Conservation (phyloP, 1,139 yeast genomes). For the Scheffersomyces parashehatae region DNA sequence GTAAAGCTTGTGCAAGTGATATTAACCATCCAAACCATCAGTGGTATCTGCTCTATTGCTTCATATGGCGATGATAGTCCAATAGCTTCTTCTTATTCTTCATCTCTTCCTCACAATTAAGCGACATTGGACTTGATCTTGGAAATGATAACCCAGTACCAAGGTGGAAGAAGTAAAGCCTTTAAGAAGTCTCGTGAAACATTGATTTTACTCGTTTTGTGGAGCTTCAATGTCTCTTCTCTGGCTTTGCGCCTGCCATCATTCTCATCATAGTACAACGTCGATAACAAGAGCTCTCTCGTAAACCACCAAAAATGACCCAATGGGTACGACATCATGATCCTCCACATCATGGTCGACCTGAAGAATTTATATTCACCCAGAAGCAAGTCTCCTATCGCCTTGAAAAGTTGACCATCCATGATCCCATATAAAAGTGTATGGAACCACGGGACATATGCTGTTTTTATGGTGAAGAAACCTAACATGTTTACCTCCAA, state of each 20-base stretch:
- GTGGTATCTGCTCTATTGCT: no score
- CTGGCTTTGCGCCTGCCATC: constrained; percentile 14
- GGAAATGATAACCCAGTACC: constrained; percentile 34
- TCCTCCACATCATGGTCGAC: constrained; percentile 17
- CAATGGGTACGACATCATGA: constrained; percentile 20
- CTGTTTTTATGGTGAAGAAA: constrained; percentile 23
- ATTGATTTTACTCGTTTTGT: constrained; percentile 13
- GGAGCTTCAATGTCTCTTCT: constrained; percentile 12
- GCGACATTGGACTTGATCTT: constrained; percentile 7
- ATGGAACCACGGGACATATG: constrained; percentile 28
- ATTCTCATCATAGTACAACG: constrained; percentile 21
- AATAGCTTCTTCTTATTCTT: no score
- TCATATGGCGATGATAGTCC: no score
- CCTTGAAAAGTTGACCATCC: background rate
- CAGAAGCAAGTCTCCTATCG: background rate
- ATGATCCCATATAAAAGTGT: constrained; percentile 18
- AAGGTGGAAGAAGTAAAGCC: constrained; percentile 33
- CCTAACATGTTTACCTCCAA: constrained; percentile 27
- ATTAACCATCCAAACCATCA: no score
- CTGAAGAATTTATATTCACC: constrained; percentile 1
- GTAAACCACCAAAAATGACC: constrained; percentile 46
- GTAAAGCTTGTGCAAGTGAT: no score
- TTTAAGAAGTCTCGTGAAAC: constrained; percentile 13
- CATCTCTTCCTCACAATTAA: no score
- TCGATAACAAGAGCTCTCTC: constrained; percentile 22